phyloP scores from a whole-genome alignment of 2,329 filamentous ascomycete genomes.

The Aspergillus candidus region DNA sequence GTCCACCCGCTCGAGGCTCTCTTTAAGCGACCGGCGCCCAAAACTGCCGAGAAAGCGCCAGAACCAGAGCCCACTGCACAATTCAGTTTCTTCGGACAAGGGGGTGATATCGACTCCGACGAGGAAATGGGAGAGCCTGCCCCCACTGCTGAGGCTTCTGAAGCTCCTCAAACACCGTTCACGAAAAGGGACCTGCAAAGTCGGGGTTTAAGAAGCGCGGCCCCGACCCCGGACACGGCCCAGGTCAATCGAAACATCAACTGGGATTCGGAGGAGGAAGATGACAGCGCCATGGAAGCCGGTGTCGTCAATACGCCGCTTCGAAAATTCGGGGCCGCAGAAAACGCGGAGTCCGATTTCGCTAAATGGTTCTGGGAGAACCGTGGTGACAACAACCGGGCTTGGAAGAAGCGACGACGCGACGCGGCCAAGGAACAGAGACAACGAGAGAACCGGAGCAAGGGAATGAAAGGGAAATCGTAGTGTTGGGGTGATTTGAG shows the following conservation, averaged over 20 bases:
- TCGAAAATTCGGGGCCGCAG: conserved; percentile 13
- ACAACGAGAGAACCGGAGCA: conserved; percentile 53
- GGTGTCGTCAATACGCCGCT: conserved; percentile 24
- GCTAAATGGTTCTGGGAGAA: conserved; percentile 56
- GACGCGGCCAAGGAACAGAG: conserved; percentile 56
- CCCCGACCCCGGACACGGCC: conserved; percentile 90
- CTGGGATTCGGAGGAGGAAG: conserved; percentile 16
- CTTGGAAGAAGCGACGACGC: conserved; percentile 50
- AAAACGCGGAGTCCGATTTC: conserved; percentile 50
- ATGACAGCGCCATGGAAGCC: conserved; percentile 17
- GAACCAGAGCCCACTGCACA: conserved; percentile 45
- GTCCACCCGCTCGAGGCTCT: conserved; percentile 87
- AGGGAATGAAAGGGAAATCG: conserved; percentile 39
- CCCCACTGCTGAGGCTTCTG: no score
- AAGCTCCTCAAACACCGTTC: conserved; percentile 70
- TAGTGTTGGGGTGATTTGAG: conserved; percentile 1
- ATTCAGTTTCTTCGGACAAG: conserved; percentile 75
- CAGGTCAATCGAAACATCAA: conserved; percentile 50
- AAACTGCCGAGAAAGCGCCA: conserved; percentile 29
- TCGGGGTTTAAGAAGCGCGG: conserved; percentile 66
- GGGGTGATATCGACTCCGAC: conserved; percentile 45
- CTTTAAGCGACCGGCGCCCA: conserved; percentile 66
- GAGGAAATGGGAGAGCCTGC: conserved; percentile 41
- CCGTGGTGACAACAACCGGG: conserved; percentile 45
- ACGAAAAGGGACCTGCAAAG: conserved; percentile 71